These are phyloP conservation scores for Silene vulgaris DNA, from an alignment of 179 eudicot genomes.

Conservation along the genomic window DNA sequence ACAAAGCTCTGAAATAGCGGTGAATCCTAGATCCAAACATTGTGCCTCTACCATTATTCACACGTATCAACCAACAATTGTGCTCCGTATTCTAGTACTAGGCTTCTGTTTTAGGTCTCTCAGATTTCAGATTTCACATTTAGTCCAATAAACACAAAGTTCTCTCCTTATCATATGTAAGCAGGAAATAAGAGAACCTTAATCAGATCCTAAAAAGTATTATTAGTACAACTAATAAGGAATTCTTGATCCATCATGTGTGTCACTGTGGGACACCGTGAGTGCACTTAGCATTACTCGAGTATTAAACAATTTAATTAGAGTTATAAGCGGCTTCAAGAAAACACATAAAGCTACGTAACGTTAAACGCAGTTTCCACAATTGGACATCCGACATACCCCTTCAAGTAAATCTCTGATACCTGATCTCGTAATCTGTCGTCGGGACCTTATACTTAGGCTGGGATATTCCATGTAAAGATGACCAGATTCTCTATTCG, in stretches of 20 bases:
- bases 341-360: too few species aligned
- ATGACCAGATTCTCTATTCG: too few species aligned
- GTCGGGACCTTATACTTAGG: too few species aligned
- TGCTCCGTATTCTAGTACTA: not conserved
- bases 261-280: too few species aligned
- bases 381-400: too few species aligned
- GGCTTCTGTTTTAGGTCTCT: not conserved
- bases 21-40: not conserved
- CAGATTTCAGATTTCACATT: not conserved
- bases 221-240: not conserved
- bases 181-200: not conserved
- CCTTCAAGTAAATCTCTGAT: too few species aligned
- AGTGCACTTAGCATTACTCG: too few species aligned
- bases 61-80: not conserved
- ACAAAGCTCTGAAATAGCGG: not conserved
- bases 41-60: not conserved
- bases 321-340: too few species aligned
- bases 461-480: too few species aligned
- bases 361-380: too few species aligned
- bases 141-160: not conserved
- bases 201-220: not conserved
- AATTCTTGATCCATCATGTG: not conserved
- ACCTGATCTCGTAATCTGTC: too few species aligned
- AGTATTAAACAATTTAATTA: too few species aligned
- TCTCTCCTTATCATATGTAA: not conserved